phyloP scores from a whole-genome alignment of 371 early-diverging fungal genomes.

The Apophysomyces elegans region DNA sequence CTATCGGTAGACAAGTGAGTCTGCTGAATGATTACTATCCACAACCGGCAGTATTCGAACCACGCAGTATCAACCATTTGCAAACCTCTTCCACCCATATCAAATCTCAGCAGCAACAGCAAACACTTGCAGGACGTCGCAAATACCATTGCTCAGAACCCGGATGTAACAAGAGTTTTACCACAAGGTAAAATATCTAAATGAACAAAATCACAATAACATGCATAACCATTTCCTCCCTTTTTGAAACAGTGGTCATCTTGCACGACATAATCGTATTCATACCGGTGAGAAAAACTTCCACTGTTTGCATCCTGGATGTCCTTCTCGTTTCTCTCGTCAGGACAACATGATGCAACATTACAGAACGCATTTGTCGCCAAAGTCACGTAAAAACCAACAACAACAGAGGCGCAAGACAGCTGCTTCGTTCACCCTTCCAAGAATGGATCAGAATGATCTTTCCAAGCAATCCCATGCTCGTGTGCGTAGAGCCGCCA shows the following conservation, averaged over 20 bases:
- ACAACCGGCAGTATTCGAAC: background rate
- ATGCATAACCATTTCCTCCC: background rate
- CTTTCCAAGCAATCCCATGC: conserved; percentile 13
- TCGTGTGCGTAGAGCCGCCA: conserved; percentile 11
- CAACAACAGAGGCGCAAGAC: conserved; percentile 22
- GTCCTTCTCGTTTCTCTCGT: conserved; percentile 84
- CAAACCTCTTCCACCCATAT: conserved; percentile 6
- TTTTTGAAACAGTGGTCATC: conserved; percentile 64
- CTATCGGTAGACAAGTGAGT: conserved; percentile 12
- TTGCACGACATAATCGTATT: conserved; percentile 86
- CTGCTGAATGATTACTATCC: conserved; percentile 12
- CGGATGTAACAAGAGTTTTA: conserved; percentile 63
- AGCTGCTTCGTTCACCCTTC: conserved; percentile 19
- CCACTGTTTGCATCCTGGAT: conserved; percentile 75
- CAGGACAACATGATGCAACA: conserved; percentile 92
- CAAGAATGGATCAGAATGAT: conserved; percentile 18
- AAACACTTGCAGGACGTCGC: conserved; percentile 26
- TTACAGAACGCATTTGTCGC: conserved; percentile 77
- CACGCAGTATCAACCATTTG: background rate
- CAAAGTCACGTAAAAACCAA: conserved; percentile 61
- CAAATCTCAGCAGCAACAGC: background rate
- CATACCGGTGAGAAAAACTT: conserved; percentile 93
- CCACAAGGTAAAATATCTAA: conserved; percentile 48
- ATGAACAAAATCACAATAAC: background rate
- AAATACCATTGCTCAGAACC: conserved; percentile 57